A percentile compares a stretch with the other conserved stretches of the same genome.
These are phyloP conservation scores for Juglanconis oblonga DNA, from an alignment of 2,329 filamentous ascomycete species.

Conservation along the genomic window DNA sequence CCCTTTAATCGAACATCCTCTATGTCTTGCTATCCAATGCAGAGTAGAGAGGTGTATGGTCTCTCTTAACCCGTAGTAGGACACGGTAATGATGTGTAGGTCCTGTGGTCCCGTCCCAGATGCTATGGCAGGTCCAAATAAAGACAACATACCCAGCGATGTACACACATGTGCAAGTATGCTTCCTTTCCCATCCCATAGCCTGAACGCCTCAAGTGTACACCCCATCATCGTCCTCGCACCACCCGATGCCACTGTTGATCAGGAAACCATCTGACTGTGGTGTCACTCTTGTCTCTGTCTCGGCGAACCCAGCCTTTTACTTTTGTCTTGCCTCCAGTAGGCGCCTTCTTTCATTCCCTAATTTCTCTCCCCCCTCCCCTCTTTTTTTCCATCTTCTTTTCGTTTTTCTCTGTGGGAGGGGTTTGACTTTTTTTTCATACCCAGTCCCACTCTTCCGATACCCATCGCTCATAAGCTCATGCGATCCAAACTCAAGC, in stretches of 20 bases:
- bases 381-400: no score
- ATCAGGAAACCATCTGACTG: neutral
- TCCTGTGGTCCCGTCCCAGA: conserved; percentile 6
- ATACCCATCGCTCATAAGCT: conserved; percentile 55
- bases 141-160: neutral
- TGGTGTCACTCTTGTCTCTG: neutral
- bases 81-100: neutral
- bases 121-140: neutral
- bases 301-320: neutral
- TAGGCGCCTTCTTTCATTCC: neutral
- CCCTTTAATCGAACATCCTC: neutral
- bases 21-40: neutral
- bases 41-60: neutral
- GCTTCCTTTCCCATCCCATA: neutral
- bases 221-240: neutral
- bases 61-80: neutral
- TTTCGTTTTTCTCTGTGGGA: neutral
- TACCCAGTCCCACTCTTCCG: no score
- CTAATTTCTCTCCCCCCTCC: no score
- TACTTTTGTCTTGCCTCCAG: neutral
- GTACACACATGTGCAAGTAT: neutral
- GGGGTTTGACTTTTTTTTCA: no score
- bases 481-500: conserved; percentile 70
- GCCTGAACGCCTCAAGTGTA: neutral
- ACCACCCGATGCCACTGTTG: neutral